Percentiles rank a stretch among this genome's conserved stretches.
Conservation (phyloP, 768 basidiomycete species). For the Cantharellus anzutake region DNA sequence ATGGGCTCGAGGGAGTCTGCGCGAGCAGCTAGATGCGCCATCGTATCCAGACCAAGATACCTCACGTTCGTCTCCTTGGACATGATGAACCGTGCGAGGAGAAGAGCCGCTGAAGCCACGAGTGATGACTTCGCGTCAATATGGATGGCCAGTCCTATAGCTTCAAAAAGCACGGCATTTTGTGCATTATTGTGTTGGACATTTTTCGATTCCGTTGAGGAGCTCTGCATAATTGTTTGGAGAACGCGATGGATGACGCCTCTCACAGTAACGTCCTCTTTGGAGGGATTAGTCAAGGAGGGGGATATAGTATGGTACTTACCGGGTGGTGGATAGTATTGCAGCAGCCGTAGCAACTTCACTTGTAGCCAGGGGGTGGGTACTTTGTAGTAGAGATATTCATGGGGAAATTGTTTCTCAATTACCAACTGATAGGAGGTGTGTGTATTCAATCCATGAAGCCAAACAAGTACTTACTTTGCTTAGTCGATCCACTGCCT, state of each 20-base stretch:
- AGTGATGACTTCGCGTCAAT: conserved; percentile 79
- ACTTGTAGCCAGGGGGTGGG: conserved; percentile 97
- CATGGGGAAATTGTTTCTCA: conserved; percentile 70
- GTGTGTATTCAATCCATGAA: not conserved
- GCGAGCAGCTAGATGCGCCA: conserved; percentile 93
- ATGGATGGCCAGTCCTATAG: conserved; percentile 91
- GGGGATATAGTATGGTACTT: conserved; percentile 11
- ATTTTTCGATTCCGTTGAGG: conserved; percentile 74
- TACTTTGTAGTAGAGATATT: conserved; percentile 95
- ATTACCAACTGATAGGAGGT: conserved; percentile 48
- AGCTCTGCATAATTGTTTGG: conserved; percentile 75
- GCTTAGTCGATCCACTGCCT: conserved; percentile 78
- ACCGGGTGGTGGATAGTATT: conserved; percentile 95
- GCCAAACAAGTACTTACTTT: conserved; percentile 28
- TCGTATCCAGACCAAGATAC: conserved; percentile 91
- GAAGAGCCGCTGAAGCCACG: conserved; percentile 70
- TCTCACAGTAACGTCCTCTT: conserved; percentile 71
- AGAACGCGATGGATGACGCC: conserved; percentile 64
- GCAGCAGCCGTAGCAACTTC: conserved; percentile 77
- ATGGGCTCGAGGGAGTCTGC: conserved; percentile 81
- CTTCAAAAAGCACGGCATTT: conserved; percentile 95
- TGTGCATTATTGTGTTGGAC: conserved; percentile 99
- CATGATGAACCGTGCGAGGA: conserved; percentile 89
- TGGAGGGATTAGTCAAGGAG: not conserved
- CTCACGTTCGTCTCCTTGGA: conserved; percentile 98